Conservation (phyloP, 2,329 filamentous ascomycete genomes). For the Zasmidium cellare region DNA sequence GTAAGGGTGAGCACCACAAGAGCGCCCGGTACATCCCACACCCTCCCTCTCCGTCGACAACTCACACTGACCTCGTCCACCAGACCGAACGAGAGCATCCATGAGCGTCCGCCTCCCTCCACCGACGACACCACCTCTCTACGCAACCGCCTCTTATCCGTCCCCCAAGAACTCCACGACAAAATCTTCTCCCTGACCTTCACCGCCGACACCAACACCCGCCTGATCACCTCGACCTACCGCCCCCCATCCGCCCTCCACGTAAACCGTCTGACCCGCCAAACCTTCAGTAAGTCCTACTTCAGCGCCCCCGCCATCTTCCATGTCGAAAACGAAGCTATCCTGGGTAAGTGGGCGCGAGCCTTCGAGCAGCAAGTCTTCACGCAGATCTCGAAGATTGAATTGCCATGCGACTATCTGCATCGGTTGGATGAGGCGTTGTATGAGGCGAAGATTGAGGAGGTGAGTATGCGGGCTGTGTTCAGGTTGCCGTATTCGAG, state of each 20-base stretch:
- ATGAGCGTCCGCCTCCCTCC: no score
- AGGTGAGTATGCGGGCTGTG: no score
- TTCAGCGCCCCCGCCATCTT: not conserved
- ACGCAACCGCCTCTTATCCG: not conserved
- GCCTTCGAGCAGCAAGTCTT: not conserved
- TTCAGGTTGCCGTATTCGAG: no score
- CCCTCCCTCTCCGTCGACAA: no score
- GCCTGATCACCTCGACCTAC: not conserved
- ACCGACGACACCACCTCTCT: not conserved
- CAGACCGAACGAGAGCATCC: no score
- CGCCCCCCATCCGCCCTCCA: not conserved
- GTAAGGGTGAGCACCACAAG: no score
- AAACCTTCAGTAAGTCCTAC: not conserved
- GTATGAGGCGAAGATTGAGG: no score
- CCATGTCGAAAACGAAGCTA: not conserved
- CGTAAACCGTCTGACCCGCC: not conserved
- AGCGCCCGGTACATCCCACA: no score
- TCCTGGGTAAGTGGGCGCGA: not conserved
- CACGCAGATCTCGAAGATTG: not conserved
- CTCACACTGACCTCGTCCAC: no score
- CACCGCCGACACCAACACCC: not conserved
- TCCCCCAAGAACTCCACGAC: constrained; percentile 4
- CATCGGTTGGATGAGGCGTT: no score
- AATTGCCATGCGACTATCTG: not conserved
- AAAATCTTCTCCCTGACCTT: constrained; percentile 3